Conservation (phyloP, 2,329 filamentous ascomycete genomes). For the Monosporascus sp. region DNA sequence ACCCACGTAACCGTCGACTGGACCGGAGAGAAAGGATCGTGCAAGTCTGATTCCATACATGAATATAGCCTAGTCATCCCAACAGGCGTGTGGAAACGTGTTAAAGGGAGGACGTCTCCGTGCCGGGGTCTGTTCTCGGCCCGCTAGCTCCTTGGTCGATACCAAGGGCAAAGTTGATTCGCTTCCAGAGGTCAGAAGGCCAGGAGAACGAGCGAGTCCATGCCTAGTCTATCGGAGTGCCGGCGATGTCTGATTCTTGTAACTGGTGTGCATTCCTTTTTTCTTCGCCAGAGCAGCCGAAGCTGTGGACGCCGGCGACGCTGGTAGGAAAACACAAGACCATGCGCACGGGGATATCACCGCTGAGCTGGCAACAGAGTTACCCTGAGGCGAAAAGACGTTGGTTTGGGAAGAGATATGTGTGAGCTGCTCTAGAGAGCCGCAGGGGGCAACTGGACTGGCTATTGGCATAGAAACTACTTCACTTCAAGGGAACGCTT, state of each 20-base stretch:
- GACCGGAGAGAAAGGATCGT: slow-evolving; percentile 20
- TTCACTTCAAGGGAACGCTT: too few relatives aligned
- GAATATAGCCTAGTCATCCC: too few relatives aligned
- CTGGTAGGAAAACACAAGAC: slow-evolving; percentile 13
- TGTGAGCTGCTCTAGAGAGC: too few relatives aligned
- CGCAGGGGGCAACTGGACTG: too few relatives aligned
- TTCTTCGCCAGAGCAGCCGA: slow-evolving; percentile 7
- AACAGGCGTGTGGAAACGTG: too few relatives aligned
- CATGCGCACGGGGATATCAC: slow-evolving; percentile 20
- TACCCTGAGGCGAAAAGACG: slow-evolving; percentile 5
- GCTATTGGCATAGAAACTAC: too few relatives aligned
- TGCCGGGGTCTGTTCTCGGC: not conserved
- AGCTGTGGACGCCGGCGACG: slow-evolving; percentile 8
- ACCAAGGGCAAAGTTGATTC: slow-evolving; percentile 1
- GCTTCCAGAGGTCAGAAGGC: slow-evolving; percentile 17
- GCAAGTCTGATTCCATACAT: not conserved
- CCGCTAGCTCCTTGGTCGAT: not conserved
- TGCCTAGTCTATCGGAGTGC: too few relatives aligned
- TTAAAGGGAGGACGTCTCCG: too few relatives aligned
- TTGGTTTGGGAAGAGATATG: not conserved
- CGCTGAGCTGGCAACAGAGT: slow-evolving; percentile 14
- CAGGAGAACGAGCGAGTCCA: slow-evolving; percentile 14
- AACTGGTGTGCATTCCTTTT: not conserved
- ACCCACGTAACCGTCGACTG: slow-evolving; percentile 15
- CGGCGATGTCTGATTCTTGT: not conserved